A percentile compares a stretch with the other conserved stretches of the same genome.
These are phyloP conservation scores for Chenopodium berlandieri DNA, from an alignment of 148 eudicot species.

Conservation along the genomic window DNA sequence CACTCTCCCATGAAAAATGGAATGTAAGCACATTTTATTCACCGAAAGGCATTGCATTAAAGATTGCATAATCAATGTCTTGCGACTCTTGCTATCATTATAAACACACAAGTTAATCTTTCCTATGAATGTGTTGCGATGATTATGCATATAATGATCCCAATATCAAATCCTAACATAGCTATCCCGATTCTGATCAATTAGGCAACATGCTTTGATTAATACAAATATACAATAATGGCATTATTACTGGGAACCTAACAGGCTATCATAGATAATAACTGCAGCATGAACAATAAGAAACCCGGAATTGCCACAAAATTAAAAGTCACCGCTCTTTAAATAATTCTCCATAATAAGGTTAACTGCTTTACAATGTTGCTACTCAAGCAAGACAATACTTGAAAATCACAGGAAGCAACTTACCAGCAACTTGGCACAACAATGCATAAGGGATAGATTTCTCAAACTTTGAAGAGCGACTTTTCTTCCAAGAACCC, in stretches of 20 bases:
- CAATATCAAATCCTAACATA: not conserved
- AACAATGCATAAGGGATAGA: constrained; percentile 76
- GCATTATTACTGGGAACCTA: not conserved
- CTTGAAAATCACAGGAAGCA: not conserved
- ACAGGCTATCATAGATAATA: not conserved
- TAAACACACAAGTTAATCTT: not conserved
- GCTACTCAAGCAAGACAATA: constrained; percentile 10
- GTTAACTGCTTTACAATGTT: constrained; percentile 10
- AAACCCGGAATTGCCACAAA: not conserved
- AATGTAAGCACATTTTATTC: not conserved
- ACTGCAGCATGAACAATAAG: not conserved
- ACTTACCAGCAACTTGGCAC: constrained; percentile 95
- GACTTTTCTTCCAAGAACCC: constrained; percentile 72
- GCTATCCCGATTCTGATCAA: not conserved
- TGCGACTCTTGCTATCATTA: not conserved
- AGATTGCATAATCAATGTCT: not conserved
- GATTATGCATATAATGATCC: not conserved
- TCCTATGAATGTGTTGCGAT: not conserved
- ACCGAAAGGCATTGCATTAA: not conserved
- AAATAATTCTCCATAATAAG: not conserved
- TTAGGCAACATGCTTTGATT: not conserved
- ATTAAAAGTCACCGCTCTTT: not conserved
- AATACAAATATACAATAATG: not conserved
- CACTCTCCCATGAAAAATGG: constrained; percentile 6
- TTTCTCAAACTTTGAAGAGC: constrained; percentile 71